Percentiles rank a stretch among this genome's conserved stretches.
phyloP scores from a whole-genome alignment of 495 filamentous ascomycete species.

The Astrothelium macrocarpum region DNA sequence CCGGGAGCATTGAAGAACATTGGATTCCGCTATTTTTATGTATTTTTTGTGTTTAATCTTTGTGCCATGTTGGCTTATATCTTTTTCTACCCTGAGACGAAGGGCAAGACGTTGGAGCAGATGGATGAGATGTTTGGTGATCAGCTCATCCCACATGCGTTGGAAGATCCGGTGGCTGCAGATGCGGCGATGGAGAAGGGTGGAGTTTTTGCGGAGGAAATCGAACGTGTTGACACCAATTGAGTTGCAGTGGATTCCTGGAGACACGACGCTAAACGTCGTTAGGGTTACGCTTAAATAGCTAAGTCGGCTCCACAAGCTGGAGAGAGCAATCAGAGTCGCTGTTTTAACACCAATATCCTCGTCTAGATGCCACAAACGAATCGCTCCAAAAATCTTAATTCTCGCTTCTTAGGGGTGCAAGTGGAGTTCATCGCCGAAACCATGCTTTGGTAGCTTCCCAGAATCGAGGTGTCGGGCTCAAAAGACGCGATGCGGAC shows the following conservation, averaged over 20 bases:
- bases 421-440: background rate
- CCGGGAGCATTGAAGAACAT: conserved; percentile 42
- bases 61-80: conserved; percentile 37
- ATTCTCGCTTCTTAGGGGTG: background rate
- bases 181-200: background rate
- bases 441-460: background rate
- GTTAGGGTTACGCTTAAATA: background rate
- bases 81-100: conserved; percentile 45
- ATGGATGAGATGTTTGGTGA: conserved; percentile 41
- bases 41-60: conserved; percentile 45
- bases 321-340: background rate
- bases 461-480: background rate
- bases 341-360: background rate
- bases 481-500: background rate
- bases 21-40: conserved; percentile 44
- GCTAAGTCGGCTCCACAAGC: background rate
- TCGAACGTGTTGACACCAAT: background rate
- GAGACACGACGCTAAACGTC: background rate
- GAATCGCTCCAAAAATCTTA: background rate
- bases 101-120: conserved; percentile 44
- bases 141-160: conserved; percentile 4
- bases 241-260: background rate
- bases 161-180: background rate
- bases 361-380: background rate
- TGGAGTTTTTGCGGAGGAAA: background rate